Evolutionary conservation across 495 filamentous ascomycete genomes (phyloP).

Genomic region (Parathielavia appendiculata): DNA sequence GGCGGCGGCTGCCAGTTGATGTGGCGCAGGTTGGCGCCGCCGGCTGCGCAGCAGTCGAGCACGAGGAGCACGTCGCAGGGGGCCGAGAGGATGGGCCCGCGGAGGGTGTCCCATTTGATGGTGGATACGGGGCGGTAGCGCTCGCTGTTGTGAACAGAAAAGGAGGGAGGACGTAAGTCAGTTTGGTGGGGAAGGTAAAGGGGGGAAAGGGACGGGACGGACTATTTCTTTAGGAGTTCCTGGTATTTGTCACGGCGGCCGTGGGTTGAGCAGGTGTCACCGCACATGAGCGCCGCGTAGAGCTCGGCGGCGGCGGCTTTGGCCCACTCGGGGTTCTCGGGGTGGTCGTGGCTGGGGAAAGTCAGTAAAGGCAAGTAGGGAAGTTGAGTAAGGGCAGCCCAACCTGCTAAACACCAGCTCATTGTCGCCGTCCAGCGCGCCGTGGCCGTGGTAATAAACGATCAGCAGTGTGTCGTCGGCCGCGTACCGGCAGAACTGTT

Average conservation of each 20-base stretch:
- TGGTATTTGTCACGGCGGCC: slow-evolving; percentile 13
- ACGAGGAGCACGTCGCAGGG: slow-evolving; percentile 31
- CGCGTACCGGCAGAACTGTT: slow-evolving; percentile 25
- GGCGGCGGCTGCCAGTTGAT: slow-evolving; percentile 24
- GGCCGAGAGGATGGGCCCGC: slow-evolving; percentile 24
- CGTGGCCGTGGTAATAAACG: slow-evolving; percentile 35
- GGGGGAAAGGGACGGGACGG: slow-evolving; percentile 6
- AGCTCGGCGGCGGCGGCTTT: slow-evolving; percentile 32
- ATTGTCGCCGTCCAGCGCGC: slow-evolving; percentile 30
- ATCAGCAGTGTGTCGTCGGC: slow-evolving; percentile 31
- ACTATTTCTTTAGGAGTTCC: slow-evolving; percentile 34
- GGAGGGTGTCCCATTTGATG: slow-evolving; percentile 29
- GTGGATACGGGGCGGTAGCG: slow-evolving; percentile 31
- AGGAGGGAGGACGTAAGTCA: background rate
- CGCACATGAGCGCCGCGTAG: slow-evolving; percentile 26
- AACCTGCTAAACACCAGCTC: slow-evolving; percentile 36
- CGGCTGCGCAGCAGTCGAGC: slow-evolving; percentile 37
- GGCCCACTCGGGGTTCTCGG: slow-evolving; percentile 27
- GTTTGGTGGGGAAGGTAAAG: background rate
- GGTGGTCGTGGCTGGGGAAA: slow-evolving; percentile 30
- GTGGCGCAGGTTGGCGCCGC: slow-evolving; percentile 27
- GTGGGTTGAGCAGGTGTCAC: slow-evolving; percentile 17
- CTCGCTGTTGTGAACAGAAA: slow-evolving; percentile 18
- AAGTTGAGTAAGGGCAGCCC: background rate
- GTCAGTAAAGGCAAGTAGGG: background rate